phyloP scores from a whole-genome alignment of 106 monocot genomes.

The Iris macrosiphon region DNA sequence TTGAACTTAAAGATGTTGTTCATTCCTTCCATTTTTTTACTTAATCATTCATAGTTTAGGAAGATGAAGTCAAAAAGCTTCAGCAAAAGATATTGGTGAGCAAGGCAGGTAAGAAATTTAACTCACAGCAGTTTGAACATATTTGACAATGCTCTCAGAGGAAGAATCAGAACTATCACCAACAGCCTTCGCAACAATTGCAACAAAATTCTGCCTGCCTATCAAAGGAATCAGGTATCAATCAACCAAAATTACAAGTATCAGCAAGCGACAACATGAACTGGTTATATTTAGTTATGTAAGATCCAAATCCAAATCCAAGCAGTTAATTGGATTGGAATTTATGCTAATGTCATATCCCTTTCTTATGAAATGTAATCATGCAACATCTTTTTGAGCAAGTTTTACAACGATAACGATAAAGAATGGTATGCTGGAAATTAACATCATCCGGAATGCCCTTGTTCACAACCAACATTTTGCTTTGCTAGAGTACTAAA shows the following conservation, averaged over 20 bases:
- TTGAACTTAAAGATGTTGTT: background rate
- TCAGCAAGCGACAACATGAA: no score
- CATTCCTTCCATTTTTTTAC: background rate
- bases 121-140: slow-evolving; percentile 51
- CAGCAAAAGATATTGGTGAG: background rate
- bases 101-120: background rate
- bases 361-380: no score
- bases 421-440: no score
- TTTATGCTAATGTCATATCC: no score
- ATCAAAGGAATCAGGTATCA: slow-evolving; percentile 1
- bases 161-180: slow-evolving; percentile 66
- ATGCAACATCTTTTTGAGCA: no score
- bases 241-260: background rate
- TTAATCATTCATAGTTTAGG: background rate
- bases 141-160: slow-evolving; percentile 55
- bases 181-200: slow-evolving; percentile 40
- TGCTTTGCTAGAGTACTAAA: no score
- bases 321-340: no score
- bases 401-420: no score
- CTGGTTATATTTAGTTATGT: no score
- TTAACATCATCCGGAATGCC: no score
- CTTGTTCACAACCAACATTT: no score
- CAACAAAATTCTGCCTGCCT: slow-evolving; percentile 27
- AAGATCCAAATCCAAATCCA: no score
- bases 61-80: background rate